Conservation (phyloP, 1,284 basidiomycete genomes). For the Pseudozyma thailandica region DNA sequence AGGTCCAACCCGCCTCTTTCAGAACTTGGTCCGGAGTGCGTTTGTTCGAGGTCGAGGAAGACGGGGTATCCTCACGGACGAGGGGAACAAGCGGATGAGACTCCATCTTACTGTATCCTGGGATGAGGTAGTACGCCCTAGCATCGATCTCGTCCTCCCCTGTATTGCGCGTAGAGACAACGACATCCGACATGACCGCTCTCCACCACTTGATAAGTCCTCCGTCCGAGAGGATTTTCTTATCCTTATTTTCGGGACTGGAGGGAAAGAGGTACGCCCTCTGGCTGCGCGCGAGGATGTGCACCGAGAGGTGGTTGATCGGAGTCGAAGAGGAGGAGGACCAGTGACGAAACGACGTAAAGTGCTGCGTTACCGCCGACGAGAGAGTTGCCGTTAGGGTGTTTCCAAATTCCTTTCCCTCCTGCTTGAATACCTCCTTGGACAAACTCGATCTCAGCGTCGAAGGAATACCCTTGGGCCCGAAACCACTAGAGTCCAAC, state of each 20-base stretch:
- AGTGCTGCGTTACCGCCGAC: constrained; percentile 76
- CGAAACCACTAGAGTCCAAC: constrained; percentile 90
- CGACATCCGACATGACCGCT: constrained; percentile 54
- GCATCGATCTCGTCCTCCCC: constrained; percentile 24
- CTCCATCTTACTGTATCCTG: constrained; percentile 57
- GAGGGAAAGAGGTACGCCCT: constrained; percentile 93
- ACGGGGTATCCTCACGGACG: constrained; percentile 1
- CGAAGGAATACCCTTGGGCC: constrained; percentile 48
- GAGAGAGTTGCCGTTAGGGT: constrained; percentile 75
- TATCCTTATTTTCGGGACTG: constrained; percentile 77
- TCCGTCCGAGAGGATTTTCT: constrained; percentile 81
- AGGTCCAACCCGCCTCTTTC: constrained; percentile 48
- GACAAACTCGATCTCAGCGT: constrained; percentile 19
- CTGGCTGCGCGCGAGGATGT: constrained; percentile 91
- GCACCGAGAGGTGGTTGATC: constrained; percentile 71
- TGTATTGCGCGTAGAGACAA: constrained; percentile 22
- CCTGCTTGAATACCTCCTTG: constrained; percentile 1
- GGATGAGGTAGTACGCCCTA: constrained; percentile 60
- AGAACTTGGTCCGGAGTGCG: constrained; percentile 4
- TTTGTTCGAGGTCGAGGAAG: neutral
- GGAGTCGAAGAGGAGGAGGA: neutral
- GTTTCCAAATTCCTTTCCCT: constrained; percentile 15
- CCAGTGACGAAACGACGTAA: constrained; percentile 73
- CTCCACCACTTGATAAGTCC: constrained; percentile 94
- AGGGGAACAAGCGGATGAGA: constrained; percentile 61